Percentiles rank a stretch among this genome's conserved stretches.
Evolutionary conservation across 257 asterid species (phyloP).

Genomic region (Solanum verrucosum): DNA sequence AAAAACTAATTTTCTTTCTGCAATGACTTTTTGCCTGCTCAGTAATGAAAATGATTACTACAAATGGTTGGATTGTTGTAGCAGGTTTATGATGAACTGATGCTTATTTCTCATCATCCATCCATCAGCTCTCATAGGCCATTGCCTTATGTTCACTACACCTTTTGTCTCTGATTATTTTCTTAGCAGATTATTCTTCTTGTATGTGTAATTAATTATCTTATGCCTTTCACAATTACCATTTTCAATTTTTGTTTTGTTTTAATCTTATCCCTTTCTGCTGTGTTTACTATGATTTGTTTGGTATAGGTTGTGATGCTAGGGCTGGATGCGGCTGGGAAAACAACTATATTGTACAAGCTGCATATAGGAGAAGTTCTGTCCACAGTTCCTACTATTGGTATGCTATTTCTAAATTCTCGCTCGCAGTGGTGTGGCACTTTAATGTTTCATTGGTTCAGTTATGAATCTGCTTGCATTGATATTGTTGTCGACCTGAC

Average conservation of each 20-base stretch:
- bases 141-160: background rate
- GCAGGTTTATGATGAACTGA: background rate
- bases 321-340: constrained; percentile 99
- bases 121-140: background rate
- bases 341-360: constrained; percentile 94
- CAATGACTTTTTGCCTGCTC: background rate
- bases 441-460: background rate
- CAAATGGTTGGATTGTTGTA: background rate
- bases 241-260: too few species aligned
- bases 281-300: background rate
- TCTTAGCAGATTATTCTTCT: background rate
- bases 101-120: background rate
- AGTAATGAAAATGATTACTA: background rate
- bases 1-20: background rate
- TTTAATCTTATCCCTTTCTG: background rate
- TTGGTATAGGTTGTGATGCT: constrained; percentile 87
- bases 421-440: background rate
- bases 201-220: background rate
- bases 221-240: background rate
- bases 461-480: background rate
- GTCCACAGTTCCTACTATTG: constrained; percentile 98
- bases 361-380: constrained; percentile 98
- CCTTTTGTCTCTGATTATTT: background rate
- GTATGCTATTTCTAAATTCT: constrained; percentile 28
- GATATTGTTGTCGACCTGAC: background rate